Evolutionary conservation across 1,284 basidiomycete species (phyloP).

Genomic region (Butyriboletus appendiculatus): DNA sequence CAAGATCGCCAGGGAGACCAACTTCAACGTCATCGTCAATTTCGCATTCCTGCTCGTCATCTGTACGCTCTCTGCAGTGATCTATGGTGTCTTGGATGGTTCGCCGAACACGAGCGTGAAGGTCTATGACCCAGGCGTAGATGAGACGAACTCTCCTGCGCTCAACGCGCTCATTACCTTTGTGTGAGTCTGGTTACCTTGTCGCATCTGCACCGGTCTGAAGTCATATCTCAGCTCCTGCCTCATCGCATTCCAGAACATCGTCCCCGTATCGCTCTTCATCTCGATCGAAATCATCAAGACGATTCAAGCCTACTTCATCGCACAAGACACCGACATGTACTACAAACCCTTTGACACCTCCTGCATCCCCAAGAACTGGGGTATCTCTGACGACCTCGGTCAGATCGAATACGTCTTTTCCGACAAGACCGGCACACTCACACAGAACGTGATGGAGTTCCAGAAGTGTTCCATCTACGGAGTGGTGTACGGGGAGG

Average conservation of each 20-base stretch:
- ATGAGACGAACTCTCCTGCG: conserved; percentile 60
- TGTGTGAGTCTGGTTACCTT: conserved; percentile 57
- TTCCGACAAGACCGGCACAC: conserved; percentile 96
- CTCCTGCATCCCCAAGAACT: conserved; percentile 92
- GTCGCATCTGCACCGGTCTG: conserved; percentile 7
- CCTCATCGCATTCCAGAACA: conserved; percentile 96
- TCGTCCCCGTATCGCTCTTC: conserved; percentile 96
- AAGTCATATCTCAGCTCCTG: conserved; percentile 55
- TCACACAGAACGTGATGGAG: conserved; percentile 98
- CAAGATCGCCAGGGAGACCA: conserved; percentile 99
- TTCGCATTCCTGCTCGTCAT: conserved; percentile 81
- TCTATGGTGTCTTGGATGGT: conserved; percentile 74
- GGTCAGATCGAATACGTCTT: conserved; percentile 99
- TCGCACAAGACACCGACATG: conserved; percentile 97
- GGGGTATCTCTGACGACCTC: conserved; percentile 98
- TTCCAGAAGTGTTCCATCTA: conserved; percentile 94
- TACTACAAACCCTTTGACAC: conserved; percentile 90
- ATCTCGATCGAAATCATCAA: conserved; percentile 99
- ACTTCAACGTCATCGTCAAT: conserved; percentile 97
- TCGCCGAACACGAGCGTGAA: conserved; percentile 66
- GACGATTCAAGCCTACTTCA: conserved; percentile 97
- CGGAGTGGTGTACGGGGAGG: conserved; percentile 88
- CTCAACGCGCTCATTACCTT: conserved; percentile 90
- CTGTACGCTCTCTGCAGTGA: conserved; percentile 73
- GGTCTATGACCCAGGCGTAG: conserved; percentile 70